Base-by-base conservation (phyloP, 2,329 filamentous ascomycete species). In the Curvularia lunata region DNA sequence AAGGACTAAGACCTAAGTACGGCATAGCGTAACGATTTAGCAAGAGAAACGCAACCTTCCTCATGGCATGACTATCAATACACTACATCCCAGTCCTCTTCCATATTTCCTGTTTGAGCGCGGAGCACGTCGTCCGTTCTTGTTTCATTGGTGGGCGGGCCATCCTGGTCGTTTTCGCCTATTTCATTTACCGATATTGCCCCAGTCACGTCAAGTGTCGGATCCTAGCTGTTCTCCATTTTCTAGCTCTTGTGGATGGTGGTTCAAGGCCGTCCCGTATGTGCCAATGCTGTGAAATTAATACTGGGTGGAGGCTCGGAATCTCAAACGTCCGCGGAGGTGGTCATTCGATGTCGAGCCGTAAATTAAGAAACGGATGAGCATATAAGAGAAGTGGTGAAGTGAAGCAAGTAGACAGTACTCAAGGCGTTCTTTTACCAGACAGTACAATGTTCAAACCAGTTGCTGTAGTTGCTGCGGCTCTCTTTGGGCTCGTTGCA, bases 171-270 rank as follows among this genome's bases (percentile, higher is more conserved):
- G 18, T 42, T 25, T 48, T 32, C 32, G 28, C 27, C 18, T 48
- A 38, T n/a, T 52, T 55, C 52, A 59, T 59, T 43, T 55, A 59
- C 41, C 48, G 38, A 55, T 34, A 59, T 57, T 56, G 38, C 43
- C 47, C 21, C 41, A 34, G 48, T 52, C 49, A 42, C 46, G 40
- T 51, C 41, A 32, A 27, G 21, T 30, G 16, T 51, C 25, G n/a
- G 45, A 51, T 19, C 51, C 56, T 21, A 42, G 46, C 13, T 28
- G 41, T 19, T 13, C 19, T 43, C 41, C 5, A 8, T 9, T 58
- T 23, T 45, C 34, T 40, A 48, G 46, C 23, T 40, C 30, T 41
- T 40, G n/a, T 23, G 45, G 23, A 42, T n/a, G 9, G 19, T 34
- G n/a, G 12, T 13, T 16, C 27, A 27, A 52, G 13, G 19, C 21